Base-by-base conservation (phyloP, 345 rosid species). In the Salix koriyanagi region DNA sequence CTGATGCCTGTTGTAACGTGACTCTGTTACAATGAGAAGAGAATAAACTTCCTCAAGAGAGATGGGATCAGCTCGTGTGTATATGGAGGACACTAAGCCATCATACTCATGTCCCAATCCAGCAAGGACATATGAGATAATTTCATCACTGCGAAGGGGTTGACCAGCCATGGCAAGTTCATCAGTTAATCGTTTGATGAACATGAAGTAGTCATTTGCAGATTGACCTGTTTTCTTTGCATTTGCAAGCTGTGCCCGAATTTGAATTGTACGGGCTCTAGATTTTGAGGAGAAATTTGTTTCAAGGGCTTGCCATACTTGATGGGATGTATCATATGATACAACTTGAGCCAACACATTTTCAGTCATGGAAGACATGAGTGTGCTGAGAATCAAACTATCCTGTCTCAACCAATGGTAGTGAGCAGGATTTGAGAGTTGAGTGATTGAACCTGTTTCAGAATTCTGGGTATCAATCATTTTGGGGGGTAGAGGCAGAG, bases 61-160 rank as follows among this genome's bases (percentile, higher is more conserved):
- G 0, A 7, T 1, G 0, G 11, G 11, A 2, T 52, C 11, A 19
- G 19, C 19, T 2, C 0, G 4, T 0, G 23, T 3, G 19, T 52
- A 52, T 4, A 52, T 52, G 0, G 0, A 52, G 0, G 60, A 52
- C 0, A 52, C 23, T 19, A 52, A 19, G 25, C 1, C 19, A 0
- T 52, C 4, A 52, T 52, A 52, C 19, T 52, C 60, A 52, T 52
- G 1, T 52, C 11, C 60, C 1, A 52, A 7, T 3, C 60, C 11
- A 2, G 11, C 25, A 52, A 52, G 25, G 19, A 7, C 23, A 52
- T 7, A 52, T 0, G 25, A 52, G 19, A 52, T 7, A 3, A 52
- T 52, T 3, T 21, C 60, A 7, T 19, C 60, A 52, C 0, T 19
- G 2, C 7, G 21, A 1, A 52, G 60, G 7, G 25, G 60, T 52